Conservation (phyloP, 306 rosid genomes). For the Lagenaria siceraria region DNA sequence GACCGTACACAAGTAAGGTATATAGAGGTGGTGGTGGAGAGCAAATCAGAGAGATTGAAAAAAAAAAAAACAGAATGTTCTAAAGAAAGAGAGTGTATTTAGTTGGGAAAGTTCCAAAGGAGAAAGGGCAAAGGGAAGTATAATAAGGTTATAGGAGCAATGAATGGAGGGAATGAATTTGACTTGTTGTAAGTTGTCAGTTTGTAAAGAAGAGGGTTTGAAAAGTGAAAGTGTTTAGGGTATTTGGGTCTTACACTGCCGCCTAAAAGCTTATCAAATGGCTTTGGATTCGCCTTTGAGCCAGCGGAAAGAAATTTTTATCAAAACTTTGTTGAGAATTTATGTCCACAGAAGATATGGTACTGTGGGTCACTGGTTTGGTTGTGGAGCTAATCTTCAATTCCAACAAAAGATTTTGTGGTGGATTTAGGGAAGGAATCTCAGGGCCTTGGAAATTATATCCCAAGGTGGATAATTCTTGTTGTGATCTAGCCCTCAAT, state of each 20-base stretch:
- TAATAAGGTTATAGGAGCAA: too few species aligned
- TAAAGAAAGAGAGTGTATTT: not conserved
- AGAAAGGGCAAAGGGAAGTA: not conserved
- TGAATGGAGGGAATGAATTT: not conserved
- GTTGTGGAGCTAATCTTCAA: not conserved
- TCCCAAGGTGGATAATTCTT: not conserved
- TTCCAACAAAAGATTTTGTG: not conserved
- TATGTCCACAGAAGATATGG: not conserved
- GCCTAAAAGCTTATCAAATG: constrained; percentile 7
- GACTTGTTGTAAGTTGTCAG: not conserved
- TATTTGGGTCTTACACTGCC: not conserved
- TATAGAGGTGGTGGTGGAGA: not conserved
- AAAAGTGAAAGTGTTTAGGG: not conserved
- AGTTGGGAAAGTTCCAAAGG: not conserved
- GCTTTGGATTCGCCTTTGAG: constrained; percentile 4
- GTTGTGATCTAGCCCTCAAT: not conserved
- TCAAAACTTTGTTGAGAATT: not conserved
- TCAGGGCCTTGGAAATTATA: not conserved
- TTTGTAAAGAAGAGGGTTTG: not conserved
- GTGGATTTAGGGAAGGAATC: not conserved
- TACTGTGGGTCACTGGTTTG: not conserved
- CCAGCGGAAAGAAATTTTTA: not conserved
- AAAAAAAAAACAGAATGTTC: not conserved
- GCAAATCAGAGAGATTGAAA: not conserved
- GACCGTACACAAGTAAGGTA: not conserved